Conservation (phyloP, 148 eudicot genomes). For the Vaccinium darrowii region DNA sequence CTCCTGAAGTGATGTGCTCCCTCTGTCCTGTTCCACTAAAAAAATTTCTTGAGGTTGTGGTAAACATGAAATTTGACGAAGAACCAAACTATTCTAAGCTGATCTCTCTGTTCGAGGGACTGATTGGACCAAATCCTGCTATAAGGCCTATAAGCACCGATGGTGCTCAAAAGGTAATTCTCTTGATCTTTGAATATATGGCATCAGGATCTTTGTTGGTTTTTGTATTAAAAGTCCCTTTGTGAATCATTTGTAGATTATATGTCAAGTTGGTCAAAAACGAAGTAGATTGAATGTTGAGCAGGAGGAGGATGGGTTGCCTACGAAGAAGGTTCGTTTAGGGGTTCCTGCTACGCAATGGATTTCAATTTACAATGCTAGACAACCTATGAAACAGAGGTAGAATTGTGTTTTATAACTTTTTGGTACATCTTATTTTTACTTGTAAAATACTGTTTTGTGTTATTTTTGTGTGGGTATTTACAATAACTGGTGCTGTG, state of each 20-base stretch:
- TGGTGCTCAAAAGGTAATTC: conserved; percentile 82
- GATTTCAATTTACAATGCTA: conserved; percentile 83
- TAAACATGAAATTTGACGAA: conserved; percentile 91
- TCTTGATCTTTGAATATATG: background rate
- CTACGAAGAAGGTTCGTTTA: conserved; percentile 71
- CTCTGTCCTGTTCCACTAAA: conserved; percentile 72
- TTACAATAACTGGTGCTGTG: background rate
- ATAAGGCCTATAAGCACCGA: conserved; percentile 81
- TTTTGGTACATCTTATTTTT: background rate
- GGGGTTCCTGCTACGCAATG: conserved; percentile 90
- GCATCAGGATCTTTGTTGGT: background rate
- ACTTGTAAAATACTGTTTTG: background rate
- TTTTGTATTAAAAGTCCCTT: conserved; percentile 5
- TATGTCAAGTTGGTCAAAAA: conserved; percentile 82
- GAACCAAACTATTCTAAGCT: conserved; percentile 88
- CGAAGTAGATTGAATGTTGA: conserved; percentile 66
- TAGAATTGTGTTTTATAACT: conserved; percentile 15
- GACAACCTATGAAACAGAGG: conserved; percentile 93
- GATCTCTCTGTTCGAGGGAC: conserved; percentile 70
- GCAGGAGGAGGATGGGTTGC: conserved; percentile 73
- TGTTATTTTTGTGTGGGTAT: background rate
- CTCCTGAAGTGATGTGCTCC: conserved; percentile 73
- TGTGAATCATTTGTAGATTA: conserved; percentile 34
- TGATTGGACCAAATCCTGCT: conserved; percentile 77
- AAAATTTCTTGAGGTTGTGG: conserved; percentile 70